These are phyloP conservation scores for Aspergillus cavernicola DNA, from an alignment of 495 filamentous ascomycete genomes.

Conservation along the genomic window DNA sequence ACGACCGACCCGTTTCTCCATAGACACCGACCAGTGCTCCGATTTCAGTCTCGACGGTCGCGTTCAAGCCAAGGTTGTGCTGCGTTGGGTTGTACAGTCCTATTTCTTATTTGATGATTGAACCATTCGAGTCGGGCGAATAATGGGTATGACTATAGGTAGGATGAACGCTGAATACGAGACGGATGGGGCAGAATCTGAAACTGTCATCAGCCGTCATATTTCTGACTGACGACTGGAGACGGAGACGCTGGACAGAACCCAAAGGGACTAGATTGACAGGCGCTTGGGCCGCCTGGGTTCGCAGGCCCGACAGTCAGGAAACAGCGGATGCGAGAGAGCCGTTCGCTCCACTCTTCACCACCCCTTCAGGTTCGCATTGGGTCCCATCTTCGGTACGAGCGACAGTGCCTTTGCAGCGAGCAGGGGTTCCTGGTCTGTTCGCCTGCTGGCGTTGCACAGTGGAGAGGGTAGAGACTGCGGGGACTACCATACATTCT, in stretches of 20 bases:
- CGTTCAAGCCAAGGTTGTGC: slow-evolving; percentile 2
- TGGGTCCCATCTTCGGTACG: slow-evolving; percentile 1
- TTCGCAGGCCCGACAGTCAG: slow-evolving; percentile 41
- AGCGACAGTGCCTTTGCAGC: slow-evolving; percentile 17
- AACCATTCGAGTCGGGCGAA: not conserved
- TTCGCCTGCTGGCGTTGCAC: slow-evolving; percentile 9
- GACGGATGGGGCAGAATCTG: too few species aligned
- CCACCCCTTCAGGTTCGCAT: not conserved
- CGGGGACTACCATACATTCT: not conserved
- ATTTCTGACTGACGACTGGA: too few species aligned
- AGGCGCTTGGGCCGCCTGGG: slow-evolving; percentile 25
- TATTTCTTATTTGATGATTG: slow-evolving; percentile 1
- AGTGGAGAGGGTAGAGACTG: not conserved
- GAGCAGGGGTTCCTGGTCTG: slow-evolving; percentile 11
- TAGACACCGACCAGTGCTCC: too few species aligned
- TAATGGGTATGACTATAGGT: too few species aligned
- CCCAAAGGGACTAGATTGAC: slow-evolving; percentile 7
- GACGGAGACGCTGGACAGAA: too few species aligned
- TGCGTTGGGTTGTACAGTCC: not conserved
- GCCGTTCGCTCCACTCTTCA: slow-evolving; percentile 39
- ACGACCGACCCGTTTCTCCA: not conserved
- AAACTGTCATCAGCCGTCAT: too few species aligned
- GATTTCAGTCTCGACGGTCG: not conserved
- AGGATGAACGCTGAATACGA: too few species aligned
- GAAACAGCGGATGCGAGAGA: slow-evolving; percentile 39